phyloP scores from a whole-genome alignment of 805 yeast genomes.

The Teunomyces gatunensis region DNA sequence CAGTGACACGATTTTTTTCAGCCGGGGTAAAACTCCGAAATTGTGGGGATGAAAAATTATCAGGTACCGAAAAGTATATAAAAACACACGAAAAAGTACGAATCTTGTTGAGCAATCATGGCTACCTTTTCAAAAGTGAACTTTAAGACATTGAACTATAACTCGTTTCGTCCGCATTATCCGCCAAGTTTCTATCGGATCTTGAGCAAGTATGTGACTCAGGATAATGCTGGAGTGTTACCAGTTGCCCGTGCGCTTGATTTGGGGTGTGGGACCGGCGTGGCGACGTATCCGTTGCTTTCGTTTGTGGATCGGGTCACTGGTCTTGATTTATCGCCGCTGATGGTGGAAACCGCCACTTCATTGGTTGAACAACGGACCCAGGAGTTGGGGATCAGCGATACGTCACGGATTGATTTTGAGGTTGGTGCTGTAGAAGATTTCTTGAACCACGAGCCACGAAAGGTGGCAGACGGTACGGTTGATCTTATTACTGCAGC shows the following conservation, averaged over 20 bases:
- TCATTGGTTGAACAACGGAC: conserved; percentile 22
- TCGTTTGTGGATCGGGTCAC: conserved; percentile 34
- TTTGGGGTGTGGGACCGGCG: conserved; percentile 57
- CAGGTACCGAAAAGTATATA: neutral
- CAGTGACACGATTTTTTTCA: too few species aligned
- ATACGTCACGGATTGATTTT: conserved; percentile 27
- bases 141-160: conserved; percentile 33
- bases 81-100: neutral
- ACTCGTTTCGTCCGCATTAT: conserved; percentile 42
- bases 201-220: conserved; percentile 24
- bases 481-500: conserved; percentile 42
- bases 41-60: neutral
- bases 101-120: conserved; percentile 16
- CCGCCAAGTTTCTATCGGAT: conserved; percentile 36
- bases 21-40: neutral
- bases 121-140: conserved; percentile 31
- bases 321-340: conserved; percentile 47
- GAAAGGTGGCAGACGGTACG: conserved; percentile 15
- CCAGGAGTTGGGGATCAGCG: conserved; percentile 22
- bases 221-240: conserved; percentile 8
- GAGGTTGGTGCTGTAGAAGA: conserved; percentile 33
- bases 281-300: conserved; percentile 46
- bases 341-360: conserved; percentile 47
- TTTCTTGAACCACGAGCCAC: conserved; percentile 14
- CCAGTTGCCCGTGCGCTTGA: conserved; percentile 29